Evolutionary conservation across 1,284 basidiomycete species (phyloP), one percentile per base, ranked within the genome.

Genomic region (Irpex rosettiformis): DNA sequence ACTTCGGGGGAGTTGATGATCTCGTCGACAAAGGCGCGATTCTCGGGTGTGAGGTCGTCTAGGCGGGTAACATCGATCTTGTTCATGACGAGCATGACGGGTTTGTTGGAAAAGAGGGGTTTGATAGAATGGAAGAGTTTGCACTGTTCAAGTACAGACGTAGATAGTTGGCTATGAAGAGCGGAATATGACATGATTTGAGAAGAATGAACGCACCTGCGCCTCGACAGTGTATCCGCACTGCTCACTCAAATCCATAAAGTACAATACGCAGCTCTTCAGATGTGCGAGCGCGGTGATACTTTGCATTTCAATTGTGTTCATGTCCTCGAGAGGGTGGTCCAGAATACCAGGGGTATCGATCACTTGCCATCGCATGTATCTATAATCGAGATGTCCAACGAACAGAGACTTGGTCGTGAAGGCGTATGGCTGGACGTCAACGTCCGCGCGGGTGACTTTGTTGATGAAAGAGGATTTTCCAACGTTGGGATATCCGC

Each of bases 391-490:
- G 72, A 98, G 82, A 75, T 98, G 95, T 1, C 95, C 95, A 65
- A 98, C 91, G 69, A 98, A 98, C 56, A 98, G 86, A 0, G 92
- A 94, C 75, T 97, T 98, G 54, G 95, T 98, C 49, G 96, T 98
- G 79, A 98, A 98, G 3, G 95, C 96, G 72, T 98, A 98, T 37
- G 95, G 95, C 74, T 97, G 95, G 30, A 98, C 95, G 72, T 98
- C 95, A 66, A 98, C 95, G 70, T 98, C 95, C 61, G 95, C 95
- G 56, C 96, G 88, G 27, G 95, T 97, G 68, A 98, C 91, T 76
- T 98, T 98, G 85, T 98, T 98, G 70, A 98, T 93, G 76, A 98
- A 98, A 37, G 93, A 95, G 16, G 93, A 96, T 77, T 98, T 98
- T 62, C 95, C 96, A 70, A 98, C 95, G 71, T 98, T 98, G 28